Evolutionary conservation across 352 stramenopile genomes (phyloP).

Genomic region (Phytophthora meadii): DNA sequence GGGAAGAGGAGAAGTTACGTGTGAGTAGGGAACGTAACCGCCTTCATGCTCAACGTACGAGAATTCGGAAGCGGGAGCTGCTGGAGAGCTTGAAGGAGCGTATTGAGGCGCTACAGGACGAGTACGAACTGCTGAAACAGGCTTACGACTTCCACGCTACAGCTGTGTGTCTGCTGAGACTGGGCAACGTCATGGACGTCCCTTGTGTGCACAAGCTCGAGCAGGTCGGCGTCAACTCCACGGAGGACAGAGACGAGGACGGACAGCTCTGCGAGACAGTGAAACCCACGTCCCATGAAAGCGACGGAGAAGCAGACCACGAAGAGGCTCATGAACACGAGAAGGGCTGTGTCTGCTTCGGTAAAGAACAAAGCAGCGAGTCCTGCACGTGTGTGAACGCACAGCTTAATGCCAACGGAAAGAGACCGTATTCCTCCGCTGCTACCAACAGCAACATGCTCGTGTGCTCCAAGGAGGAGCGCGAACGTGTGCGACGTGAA

Average conservation of each 20-base stretch:
- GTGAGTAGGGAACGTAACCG: constrained; percentile 81
- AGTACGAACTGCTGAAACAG: constrained; percentile 73
- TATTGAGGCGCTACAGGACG: constrained; percentile 64
- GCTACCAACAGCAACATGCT: constrained; percentile 36
- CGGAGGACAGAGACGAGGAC: constrained; percentile 48
- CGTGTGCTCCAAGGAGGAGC: constrained; percentile 70
- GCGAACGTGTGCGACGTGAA: constrained; percentile 74
- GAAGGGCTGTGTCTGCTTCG: constrained; percentile 48
- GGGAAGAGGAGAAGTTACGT: constrained; percentile 73
- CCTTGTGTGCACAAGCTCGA: constrained; percentile 62
- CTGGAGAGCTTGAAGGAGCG: constrained; percentile 79
- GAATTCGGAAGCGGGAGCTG: constrained; percentile 79
- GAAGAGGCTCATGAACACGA: constrained; percentile 53
- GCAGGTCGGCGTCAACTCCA: constrained; percentile 49
- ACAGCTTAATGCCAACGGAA: constrained; percentile 49
- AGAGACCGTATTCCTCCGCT: constrained; percentile 41
- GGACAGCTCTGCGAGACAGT: constrained; percentile 31
- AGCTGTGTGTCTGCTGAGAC: constrained; percentile 63
- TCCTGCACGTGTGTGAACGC: constrained; percentile 32
- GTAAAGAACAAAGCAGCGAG: constrained; percentile 31
- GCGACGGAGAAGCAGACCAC: constrained; percentile 46
- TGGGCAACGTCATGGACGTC: constrained; percentile 49
- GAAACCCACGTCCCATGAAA: constrained; percentile 36
- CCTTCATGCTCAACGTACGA: constrained; percentile 75
- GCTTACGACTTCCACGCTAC: constrained; percentile 81